Base-by-base conservation (phyloP, 306 rosid genomes). In the Quercus rubra region DNA sequence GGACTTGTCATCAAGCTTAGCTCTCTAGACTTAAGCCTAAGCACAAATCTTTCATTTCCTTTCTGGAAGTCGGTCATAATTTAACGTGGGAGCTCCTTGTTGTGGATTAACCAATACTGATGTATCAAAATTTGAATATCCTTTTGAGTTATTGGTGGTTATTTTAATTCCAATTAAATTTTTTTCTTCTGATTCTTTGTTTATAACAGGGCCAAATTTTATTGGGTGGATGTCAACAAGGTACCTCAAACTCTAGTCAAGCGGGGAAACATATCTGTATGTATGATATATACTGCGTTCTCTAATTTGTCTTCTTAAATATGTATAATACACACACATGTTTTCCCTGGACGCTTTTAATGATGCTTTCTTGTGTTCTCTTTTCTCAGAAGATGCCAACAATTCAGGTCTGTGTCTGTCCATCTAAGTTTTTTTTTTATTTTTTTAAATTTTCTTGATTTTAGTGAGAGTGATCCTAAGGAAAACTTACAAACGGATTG, bases 341-440 rank as follows among this genome's bases (percentile, higher is more conserved):
- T 38, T 31, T 58, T 4, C 51, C 28, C 30, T 67, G 3, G 55
- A 74, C 6, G 30, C 30, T 30, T 55, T 9, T 12, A 28, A 43
- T 25, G 33, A 5, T 49, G 69, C 5, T 46, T 30, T 59, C 23
- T 10, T 75, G 77, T 82, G 19, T 74, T 76, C 5, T 41, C 54
- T 33, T 64, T 79, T 43, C 20, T 18, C 94, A 95, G 99, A 95
- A 95, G 88, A 95, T 95, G 99, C 99, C 98, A 59, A 95, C 98
- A 58, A 86, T 91, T 87, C 99, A 95, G 97, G 98, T 92, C 74
- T 54, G 89, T 82, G 98, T 92, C 74, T 54, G 89, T 82, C 27
- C 23, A 18, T 57, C 30, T 19, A 11, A 52, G 28, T n/a, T 66
- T 81, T 63, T n/a, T 66, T 81, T 63, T 28, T 6, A 33, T 2